These are phyloP conservation scores for Geranium brycei DNA, from an alignment of 345 rosid genomes.

Conservation along the genomic window DNA sequence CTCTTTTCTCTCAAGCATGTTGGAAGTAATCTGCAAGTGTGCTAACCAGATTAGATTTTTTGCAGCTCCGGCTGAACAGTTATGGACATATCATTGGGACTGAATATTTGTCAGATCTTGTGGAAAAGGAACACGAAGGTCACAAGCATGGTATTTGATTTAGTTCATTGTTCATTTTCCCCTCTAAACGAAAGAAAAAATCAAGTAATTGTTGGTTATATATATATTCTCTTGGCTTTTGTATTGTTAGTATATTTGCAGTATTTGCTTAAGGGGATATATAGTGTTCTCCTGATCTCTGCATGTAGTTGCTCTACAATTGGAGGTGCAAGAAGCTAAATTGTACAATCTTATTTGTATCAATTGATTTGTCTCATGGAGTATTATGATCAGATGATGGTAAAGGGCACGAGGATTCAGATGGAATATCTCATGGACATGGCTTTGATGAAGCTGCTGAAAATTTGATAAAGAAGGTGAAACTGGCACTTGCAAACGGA, in stretches of 20 bases:
- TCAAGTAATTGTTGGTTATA: no score
- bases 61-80: constrained; percentile 87
- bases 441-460: constrained; percentile 80
- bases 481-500: constrained; percentile 66
- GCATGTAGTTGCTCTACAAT: no score
- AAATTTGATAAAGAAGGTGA: constrained; percentile 79
- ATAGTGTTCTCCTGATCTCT: not conserved
- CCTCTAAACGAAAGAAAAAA: not conserved
- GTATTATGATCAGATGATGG: constrained; percentile 31
- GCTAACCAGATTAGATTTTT: not conserved
- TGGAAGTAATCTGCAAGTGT: no score
- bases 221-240: no score
- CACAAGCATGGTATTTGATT: constrained; percentile 55
- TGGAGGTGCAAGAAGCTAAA: no score
- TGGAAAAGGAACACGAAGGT: constrained; percentile 63
- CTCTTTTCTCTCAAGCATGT: not conserved
- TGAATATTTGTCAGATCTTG: constrained; percentile 85
- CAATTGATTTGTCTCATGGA: not conserved
- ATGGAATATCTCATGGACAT: constrained; percentile 29
- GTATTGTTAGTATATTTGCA: not conserved
- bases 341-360: no score
- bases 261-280: no score
- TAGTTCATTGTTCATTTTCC: not conserved
- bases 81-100: constrained; percentile 86
- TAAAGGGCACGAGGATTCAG: constrained; percentile 51